These are phyloP conservation scores for Fusarium fujikuroi DNA, from an alignment of 2,329 filamentous ascomycete genomes.

Conservation along the genomic window DNA sequence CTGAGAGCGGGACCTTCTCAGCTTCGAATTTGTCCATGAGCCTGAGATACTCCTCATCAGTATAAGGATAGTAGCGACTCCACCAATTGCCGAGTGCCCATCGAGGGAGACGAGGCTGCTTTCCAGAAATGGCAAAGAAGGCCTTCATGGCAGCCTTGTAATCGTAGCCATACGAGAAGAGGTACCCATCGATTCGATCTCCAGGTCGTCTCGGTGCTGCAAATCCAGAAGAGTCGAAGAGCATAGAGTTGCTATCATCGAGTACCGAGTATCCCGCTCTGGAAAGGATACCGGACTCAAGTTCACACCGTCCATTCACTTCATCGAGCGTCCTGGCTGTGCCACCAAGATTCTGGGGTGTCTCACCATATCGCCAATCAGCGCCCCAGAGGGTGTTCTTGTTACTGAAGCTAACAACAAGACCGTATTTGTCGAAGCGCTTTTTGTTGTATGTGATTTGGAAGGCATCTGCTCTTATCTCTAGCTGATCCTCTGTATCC, in stretches of 20 bases:
- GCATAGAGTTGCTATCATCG: slow-evolving; percentile 66
- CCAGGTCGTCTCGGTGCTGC: slow-evolving; percentile 59
- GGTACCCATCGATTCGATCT: slow-evolving; percentile 65
- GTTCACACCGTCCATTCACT: slow-evolving; percentile 60
- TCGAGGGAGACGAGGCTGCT: slow-evolving; percentile 65
- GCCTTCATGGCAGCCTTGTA: slow-evolving; percentile 64
- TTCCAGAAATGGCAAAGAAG: slow-evolving; percentile 66
- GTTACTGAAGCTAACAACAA: slow-evolving; percentile 57
- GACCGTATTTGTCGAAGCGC: slow-evolving; percentile 61
- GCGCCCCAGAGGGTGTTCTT: slow-evolving; percentile 54
- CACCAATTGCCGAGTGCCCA: slow-evolving; percentile 74
- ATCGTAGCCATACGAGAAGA: slow-evolving; percentile 69
- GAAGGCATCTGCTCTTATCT: slow-evolving; percentile 66
- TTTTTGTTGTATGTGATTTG: slow-evolving; percentile 69
- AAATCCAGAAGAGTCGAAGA: slow-evolving; percentile 65
- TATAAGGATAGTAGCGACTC: slow-evolving; percentile 70
- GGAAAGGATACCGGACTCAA: slow-evolving; percentile 64
- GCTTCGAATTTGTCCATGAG: slow-evolving; percentile 66
- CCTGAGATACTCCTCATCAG: slow-evolving; percentile 63
- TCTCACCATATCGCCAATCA: slow-evolving; percentile 59
- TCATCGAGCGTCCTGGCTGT: slow-evolving; percentile 66
- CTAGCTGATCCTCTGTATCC: slow-evolving; percentile 58
- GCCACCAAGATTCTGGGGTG: slow-evolving; percentile 54
- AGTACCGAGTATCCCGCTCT: slow-evolving; percentile 61
- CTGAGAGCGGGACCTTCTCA: slow-evolving; percentile 64